These are phyloP conservation scores for Boehmeria nivea DNA, from an alignment of 306 rosid genomes.

Conservation along the genomic window DNA sequence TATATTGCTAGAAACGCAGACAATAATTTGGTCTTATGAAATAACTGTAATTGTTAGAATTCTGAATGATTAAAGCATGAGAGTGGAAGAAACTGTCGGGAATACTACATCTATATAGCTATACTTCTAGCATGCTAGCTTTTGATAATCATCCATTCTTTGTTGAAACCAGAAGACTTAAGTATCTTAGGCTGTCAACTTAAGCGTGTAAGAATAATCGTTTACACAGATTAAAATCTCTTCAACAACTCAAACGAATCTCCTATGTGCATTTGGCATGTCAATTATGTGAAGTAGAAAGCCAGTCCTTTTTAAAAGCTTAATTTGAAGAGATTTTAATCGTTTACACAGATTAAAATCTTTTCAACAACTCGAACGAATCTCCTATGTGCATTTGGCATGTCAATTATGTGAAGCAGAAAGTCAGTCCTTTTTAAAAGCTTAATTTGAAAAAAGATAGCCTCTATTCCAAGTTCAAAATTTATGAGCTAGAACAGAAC, in stretches of 20 bases:
- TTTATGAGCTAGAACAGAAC: background rate
- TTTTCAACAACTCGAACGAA: background rate
- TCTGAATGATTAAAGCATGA: too few relatives aligned
- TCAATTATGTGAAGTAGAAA: background rate
- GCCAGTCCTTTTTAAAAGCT: background rate
- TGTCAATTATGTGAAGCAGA: slow-evolving; percentile 1
- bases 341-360: background rate
- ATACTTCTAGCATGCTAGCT: background rate
- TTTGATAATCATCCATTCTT: background rate
- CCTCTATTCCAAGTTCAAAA: slow-evolving; percentile 1
- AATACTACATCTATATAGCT: background rate
- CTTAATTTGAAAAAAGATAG: background rate
- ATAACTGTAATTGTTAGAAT: too few relatives aligned
- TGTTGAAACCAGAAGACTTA: background rate
- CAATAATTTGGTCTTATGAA: too few relatives aligned
- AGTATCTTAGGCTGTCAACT: background rate
- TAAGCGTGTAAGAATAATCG: too few relatives aligned
- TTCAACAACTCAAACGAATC: background rate
- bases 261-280: slow-evolving; percentile 3
- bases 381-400: slow-evolving; percentile 1
- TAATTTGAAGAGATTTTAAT: background rate
- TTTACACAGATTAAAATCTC: background rate
- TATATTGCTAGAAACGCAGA: too few relatives aligned
- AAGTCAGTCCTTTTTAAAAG: background rate
- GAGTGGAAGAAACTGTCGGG: too few relatives aligned